Percentiles rank a stretch among this genome's conserved stretches.
Evolutionary conservation across 2,329 filamentous ascomycete genomes (phyloP).

Genomic region (Penicillium freii): DNA sequence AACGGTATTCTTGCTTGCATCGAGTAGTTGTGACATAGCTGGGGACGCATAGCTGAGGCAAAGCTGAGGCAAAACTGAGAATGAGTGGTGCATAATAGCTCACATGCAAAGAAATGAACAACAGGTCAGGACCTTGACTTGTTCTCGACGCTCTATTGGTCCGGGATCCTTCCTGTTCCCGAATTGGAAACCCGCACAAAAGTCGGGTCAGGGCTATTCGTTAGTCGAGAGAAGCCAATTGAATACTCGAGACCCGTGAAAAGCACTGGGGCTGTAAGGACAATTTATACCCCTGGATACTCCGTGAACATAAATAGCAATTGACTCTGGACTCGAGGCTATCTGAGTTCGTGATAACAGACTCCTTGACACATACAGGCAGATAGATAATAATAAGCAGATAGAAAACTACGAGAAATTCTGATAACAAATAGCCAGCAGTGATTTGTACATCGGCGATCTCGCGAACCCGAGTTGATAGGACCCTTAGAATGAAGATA

Average conservation of each 20-base stretch:
- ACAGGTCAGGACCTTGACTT: not conserved
- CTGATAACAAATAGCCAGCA: not conserved
- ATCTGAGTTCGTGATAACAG: not conserved
- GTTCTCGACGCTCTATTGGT: not conserved
- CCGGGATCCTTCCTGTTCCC: no score
- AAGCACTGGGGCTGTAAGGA: not conserved
- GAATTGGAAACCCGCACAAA: not conserved
- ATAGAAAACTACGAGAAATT: not conserved
- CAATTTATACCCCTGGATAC: not conserved
- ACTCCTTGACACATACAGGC: not conserved
- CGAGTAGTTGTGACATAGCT: not conserved
- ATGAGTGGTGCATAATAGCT: not conserved
- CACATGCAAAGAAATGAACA: not conserved
- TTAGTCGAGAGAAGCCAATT: not conserved
- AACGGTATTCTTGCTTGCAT: not conserved
- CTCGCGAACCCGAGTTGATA: not conserved
- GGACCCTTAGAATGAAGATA: not conserved
- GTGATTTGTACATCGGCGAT: not conserved
- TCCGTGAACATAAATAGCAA: not conserved
- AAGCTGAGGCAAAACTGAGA: not conserved
- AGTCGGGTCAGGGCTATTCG: not conserved
- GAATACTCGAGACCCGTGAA: not conserved
- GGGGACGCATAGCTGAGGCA: no score
- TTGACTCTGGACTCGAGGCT: not conserved
- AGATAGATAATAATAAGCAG: not conserved